Evolutionary conservation across 1,284 basidiomycete species (phyloP), one percentile per base, ranked within the genome.

Genomic region (Cryptococcus depauperatus): DNA sequence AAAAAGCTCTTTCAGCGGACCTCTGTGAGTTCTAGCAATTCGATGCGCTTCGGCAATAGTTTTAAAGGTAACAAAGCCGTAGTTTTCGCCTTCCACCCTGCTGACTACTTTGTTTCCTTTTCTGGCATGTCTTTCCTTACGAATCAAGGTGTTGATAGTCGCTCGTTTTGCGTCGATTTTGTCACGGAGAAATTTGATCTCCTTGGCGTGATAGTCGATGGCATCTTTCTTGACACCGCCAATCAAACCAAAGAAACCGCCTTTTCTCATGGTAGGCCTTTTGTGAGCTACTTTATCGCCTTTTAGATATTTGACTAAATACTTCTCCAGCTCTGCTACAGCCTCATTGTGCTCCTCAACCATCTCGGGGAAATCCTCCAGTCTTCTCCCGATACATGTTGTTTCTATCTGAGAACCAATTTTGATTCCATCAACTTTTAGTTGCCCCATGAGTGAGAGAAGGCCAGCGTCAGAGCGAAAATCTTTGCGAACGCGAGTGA

Each of bases 41-140:
- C 70, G 61, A 52, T 72, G 70, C 0, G 91, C 89, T 59, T 90
- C 92, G 0, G 87, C 83, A 9, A 95, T 85, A 0, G 89, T 83
- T 41, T 86, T 89, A 81, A 95, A 85, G 19, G 87, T 90, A 3
- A 90, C 88, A 65, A 93, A 93, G 13, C 88, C 91, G 67, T 91
- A 93, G 63, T 80, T 86, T 70, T 93, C 88, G 2, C 88, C 77
- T 65, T 69, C 57, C 32, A 66, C 44, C 5, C 62, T 54, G 21
- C 50, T 48, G 9, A 43, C 46, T 8, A 44, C 47, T 26, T 51
- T 43, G 16, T 53, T 45, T 28, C 61, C 59, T 47, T 68, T 67
- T 38, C 61, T 52, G 3, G 66, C 66, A 35, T 59, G 54, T 29
- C 66, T 48, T 44, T 70, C 68, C 41, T 63, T 58, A 1, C 57